A percentile compares a stretch with the other conserved stretches of the same genome.
phyloP scores from a whole-genome alignment of 306 rosid species.

The Quercus berberidifolia region DNA sequence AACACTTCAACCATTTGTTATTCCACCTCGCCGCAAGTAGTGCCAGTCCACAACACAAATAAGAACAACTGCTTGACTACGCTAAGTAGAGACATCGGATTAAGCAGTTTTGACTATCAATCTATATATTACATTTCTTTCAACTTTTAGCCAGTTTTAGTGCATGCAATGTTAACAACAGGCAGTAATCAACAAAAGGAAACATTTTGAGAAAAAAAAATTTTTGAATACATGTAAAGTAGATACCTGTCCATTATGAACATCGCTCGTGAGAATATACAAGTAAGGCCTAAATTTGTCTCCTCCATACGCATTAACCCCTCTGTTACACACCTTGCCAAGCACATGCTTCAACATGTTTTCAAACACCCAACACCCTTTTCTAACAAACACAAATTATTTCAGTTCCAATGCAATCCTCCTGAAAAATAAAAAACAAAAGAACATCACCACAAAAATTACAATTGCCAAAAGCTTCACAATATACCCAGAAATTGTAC shows the following conservation, averaged over 20 bases:
- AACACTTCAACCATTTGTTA: not conserved
- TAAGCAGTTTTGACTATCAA: not conserved
- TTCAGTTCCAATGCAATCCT: not conserved
- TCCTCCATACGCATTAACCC: slow-evolving; percentile 36
- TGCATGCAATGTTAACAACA: not conserved
- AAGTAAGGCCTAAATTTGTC: slow-evolving; percentile 37
- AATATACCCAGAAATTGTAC: not conserved
- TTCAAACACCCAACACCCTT: slow-evolving; percentile 1
- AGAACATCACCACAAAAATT: not conserved
- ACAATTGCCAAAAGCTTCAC: not conserved
- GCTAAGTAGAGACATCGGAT: not conserved
- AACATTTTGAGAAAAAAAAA: not conserved
- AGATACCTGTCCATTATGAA: slow-evolving; percentile 67
- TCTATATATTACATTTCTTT: not conserved
- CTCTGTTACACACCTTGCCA: slow-evolving; percentile 40
- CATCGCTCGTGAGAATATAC: slow-evolving; percentile 39
- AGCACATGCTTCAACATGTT: slow-evolving; percentile 64
- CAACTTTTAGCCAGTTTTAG: fast-evolving
- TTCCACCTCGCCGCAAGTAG: not conserved
- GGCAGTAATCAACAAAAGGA: not conserved
- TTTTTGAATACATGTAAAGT: no score
- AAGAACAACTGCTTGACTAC: not conserved
- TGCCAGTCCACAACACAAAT: not conserved
- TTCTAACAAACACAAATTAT: slow-evolving; percentile 2
- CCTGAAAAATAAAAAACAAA: not conserved